These are phyloP conservation scores for Medicago arabica DNA, from an alignment of 306 rosid species.

Conservation along the genomic window DNA sequence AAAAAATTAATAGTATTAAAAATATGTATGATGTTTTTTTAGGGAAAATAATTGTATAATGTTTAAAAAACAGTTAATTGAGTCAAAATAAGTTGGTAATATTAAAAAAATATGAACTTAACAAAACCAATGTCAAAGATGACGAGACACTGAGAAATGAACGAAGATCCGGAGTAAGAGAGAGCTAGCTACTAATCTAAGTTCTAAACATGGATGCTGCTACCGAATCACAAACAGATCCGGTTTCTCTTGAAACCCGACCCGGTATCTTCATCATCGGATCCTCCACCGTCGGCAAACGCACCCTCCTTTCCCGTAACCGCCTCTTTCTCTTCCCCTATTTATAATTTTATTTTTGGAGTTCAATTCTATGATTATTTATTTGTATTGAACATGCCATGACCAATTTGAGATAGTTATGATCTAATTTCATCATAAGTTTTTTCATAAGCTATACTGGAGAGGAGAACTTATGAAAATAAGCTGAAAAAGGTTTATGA, in stretches of 20 bases:
- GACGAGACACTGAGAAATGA: not conserved
- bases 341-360: not conserved
- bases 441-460: too few relatives aligned
- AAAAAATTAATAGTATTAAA: too few relatives aligned
- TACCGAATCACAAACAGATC: constrained; percentile 40
- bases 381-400: not conserved
- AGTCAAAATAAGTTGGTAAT: too few relatives aligned
- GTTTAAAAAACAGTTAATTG: too few relatives aligned
- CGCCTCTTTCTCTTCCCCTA: not conserved
- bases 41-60: too few relatives aligned
- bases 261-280: constrained; percentile 79
- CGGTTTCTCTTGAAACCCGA: constrained; percentile 56
- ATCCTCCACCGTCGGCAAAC: constrained; percentile 80
- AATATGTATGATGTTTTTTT: too few relatives aligned
- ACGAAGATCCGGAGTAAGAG: not conserved
- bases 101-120: too few relatives aligned
- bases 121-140: not conserved
- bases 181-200: not conserved
- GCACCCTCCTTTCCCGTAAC: constrained; percentile 80
- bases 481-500: too few relatives aligned
- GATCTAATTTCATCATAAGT: too few relatives aligned
- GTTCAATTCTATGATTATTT: not conserved
- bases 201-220: constrained; percentile 41
- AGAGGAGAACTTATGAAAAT: too few relatives aligned
- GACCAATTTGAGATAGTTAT: too few relatives aligned